A percentile compares a stretch with the other conserved stretches of the same genome.
These are phyloP conservation scores for Platismatia glauca DNA, from an alignment of 495 filamentous ascomycete genomes.

Conservation along the genomic window DNA sequence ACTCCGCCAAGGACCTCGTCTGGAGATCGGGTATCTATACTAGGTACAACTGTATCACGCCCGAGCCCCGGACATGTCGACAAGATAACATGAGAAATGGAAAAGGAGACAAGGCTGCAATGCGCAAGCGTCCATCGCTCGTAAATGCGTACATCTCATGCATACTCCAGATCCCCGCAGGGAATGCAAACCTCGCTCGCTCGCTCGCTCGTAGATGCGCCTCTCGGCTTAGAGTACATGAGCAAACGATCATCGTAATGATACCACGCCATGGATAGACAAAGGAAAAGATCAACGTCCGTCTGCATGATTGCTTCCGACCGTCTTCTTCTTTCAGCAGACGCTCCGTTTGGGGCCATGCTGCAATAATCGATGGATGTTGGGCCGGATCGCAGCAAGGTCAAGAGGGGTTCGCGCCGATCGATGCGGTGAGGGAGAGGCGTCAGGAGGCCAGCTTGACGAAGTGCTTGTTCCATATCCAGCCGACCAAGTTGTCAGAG, in stretches of 20 bases:
- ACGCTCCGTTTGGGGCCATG: not conserved
- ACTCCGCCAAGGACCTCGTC: not conserved
- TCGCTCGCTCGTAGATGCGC: not conserved
- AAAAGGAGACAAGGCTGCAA: not conserved
- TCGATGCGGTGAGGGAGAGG: not conserved
- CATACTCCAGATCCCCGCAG: not conserved
- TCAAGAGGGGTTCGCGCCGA: not conserved
- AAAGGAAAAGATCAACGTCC: not conserved
- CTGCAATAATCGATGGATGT: not conserved
- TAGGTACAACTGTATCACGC: constrained; percentile 6
- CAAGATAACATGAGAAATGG: not conserved
- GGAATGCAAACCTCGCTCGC: constrained; percentile 1
- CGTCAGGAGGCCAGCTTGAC: constrained; percentile 51
- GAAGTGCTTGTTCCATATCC: constrained; percentile 99
- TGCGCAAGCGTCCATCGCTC: constrained; percentile 8
- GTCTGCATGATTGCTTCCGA: not conserved
- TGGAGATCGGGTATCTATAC: constrained; percentile 13
- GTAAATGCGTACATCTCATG: constrained; percentile 9
- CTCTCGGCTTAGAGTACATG: constrained; percentile 10
- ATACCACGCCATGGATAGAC: not conserved
- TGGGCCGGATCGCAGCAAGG: not conserved
- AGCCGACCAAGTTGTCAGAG: constrained; percentile 63
- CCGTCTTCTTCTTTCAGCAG: not conserved
- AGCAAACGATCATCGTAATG: constrained; percentile 1
- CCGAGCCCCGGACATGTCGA: not conserved